Conservation (phyloP, 495 filamentous ascomycete genomes). For the Viridothelium virens region DNA sequence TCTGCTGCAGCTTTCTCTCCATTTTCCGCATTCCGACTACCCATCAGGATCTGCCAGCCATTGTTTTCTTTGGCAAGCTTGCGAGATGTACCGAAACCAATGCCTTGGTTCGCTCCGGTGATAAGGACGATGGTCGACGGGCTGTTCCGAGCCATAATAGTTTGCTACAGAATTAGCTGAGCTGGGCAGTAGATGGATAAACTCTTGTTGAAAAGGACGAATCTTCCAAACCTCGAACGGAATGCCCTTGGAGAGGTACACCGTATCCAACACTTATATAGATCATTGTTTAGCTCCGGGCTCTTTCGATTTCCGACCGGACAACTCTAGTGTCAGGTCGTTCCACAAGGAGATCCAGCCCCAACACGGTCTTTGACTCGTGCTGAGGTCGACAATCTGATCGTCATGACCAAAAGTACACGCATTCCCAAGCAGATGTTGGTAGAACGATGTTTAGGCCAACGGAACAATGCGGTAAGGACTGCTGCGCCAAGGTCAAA, state of each 20-base stretch:
- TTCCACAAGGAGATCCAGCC: too few species aligned
- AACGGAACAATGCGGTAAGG: too few species aligned
- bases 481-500: too few species aligned
- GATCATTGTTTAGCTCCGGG: background rate
- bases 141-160: background rate
- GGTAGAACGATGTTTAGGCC: too few species aligned
- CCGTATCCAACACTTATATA: background rate
- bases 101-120: slow-evolving; percentile 28
- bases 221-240: too few species aligned
- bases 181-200: background rate
- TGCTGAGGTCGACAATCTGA: too few species aligned
- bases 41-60: slow-evolving; percentile 19
- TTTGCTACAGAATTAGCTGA: background rate
- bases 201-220: background rate
- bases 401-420: too few species aligned
- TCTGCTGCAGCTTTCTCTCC: slow-evolving; percentile 13
- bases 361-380: too few species aligned
- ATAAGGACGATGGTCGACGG: slow-evolving; percentile 21
- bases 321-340: too few species aligned
- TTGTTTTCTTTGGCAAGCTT: slow-evolving; percentile 14
- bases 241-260: too few species aligned
- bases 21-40: slow-evolving; percentile 18
- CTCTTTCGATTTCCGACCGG: background rate
- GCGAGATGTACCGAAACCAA: slow-evolving; percentile 24
- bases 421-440: too few species aligned